Base-by-base conservation (phyloP, 148 eudicot species). In the Suaeda aralocaspica region DNA sequence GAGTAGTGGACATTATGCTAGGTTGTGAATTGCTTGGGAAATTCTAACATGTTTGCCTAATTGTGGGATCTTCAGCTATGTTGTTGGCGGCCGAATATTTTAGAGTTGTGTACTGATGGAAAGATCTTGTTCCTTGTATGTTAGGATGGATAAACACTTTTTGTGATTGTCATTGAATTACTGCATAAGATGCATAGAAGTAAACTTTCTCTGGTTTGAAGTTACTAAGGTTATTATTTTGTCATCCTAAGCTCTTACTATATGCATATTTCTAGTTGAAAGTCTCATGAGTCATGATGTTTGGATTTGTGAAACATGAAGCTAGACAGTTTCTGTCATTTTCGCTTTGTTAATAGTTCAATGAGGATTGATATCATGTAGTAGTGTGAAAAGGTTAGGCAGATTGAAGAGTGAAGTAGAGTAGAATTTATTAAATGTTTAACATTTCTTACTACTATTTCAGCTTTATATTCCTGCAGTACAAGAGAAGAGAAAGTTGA, bases 391-490 rank as follows among this genome's bases (percentile, higher is more conserved):
- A 19, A 3, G 21, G 66, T 14, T 13, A 61, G 30, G 64, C 19
- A 31, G 31, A 45, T n/a, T 41, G 46, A 58, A 12, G 63, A 64
- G 25, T 19, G 26, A 63, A n/a, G 62, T 63, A 39, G 21, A 49
- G 13, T 63, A 36, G 41, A n/a, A 34, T 63, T 21, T 12, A 57
- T 57, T n/a, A 15, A 26, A 14, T 39, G n/a, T 77, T 50, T 76
- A 74, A 71, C 45, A 34, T 51, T 18, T 25, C 66, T 68, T 70
- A 44, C 53, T 66, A 39, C 59, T 48, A 80, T 72, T 78, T 80
- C 93, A 95, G 99, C 88, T 91, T 74, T 91, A 87, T 68, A 21
- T 46, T 79, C 90, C 99, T 29, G 76, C 87, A 52, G 87, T 91
- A 18, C 81, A 89, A 70, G 82, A 78, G 81, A 95, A 84, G 77